phyloP scores from a whole-genome alignment of 805 yeast species.

The Saccharomycopsis lassenensis region DNA sequence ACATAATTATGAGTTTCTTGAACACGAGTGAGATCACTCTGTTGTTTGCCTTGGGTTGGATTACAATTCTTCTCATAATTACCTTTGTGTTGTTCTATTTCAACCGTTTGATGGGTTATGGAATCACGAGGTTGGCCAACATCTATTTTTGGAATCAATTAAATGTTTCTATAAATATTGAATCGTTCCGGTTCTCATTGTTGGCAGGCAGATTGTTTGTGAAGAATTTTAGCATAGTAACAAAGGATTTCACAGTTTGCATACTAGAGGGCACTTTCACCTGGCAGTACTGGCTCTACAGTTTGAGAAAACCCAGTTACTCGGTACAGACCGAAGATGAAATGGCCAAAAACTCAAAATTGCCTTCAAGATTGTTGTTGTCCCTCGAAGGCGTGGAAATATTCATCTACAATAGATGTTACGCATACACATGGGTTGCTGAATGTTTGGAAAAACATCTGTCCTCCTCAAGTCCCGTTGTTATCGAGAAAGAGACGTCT shows the following conservation, averaged over 20 bases:
- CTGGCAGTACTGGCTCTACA: constrained; percentile 83
- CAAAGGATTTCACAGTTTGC: constrained; percentile 63
- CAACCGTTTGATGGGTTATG: constrained; percentile 56
- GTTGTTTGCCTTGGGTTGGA: constrained; percentile 78
- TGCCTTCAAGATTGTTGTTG: constrained; percentile 47
- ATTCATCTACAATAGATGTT: constrained; percentile 70
- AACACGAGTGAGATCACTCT: constrained; percentile 11
- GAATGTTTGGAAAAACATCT: constrained; percentile 26
- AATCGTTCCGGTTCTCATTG: constrained; percentile 65
- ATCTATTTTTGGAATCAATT: constrained; percentile 53
- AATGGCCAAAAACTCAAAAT: constrained; percentile 30
- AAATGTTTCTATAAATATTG: constrained; percentile 50
- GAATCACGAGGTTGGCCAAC: constrained; percentile 40
- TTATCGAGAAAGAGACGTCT: too few relatives aligned
- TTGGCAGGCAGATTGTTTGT: constrained; percentile 77
- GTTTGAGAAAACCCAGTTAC: constrained; percentile 24
- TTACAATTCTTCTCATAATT: constrained; percentile 50
- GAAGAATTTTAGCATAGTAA: constrained; percentile 61
- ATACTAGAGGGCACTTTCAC: constrained; percentile 64
- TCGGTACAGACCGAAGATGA: constrained; percentile 12
- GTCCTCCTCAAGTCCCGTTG: too few relatives aligned
- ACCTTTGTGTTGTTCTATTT: constrained; percentile 64
- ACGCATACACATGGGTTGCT: constrained; percentile 60
- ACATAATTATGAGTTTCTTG: too few relatives aligned
- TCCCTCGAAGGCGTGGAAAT: constrained; percentile 70